Conservation (phyloP, 139 green algal species). For the Axilococcus clingmanii region DNA sequence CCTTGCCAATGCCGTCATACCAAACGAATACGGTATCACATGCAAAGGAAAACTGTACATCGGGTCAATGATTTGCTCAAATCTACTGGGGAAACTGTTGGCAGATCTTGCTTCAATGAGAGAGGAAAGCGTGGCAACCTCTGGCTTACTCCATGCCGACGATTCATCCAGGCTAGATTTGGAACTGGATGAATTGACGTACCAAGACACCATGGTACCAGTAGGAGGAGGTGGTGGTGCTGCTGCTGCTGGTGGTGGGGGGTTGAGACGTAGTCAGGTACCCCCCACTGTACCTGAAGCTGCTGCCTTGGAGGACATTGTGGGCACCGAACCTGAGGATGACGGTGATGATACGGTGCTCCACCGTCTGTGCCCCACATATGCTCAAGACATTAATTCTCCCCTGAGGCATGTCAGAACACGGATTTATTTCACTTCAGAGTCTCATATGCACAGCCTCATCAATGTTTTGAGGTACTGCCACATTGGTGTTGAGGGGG, state of each 20-base stretch:
- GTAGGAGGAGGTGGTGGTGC: background rate
- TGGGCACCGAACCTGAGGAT: background rate
- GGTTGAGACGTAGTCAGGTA: background rate
- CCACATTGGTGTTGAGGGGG: conserved; percentile 29
- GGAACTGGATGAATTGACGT: background rate
- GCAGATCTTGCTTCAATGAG: conserved; percentile 80
- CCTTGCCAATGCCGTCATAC: conserved; percentile 76
- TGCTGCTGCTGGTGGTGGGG: background rate
- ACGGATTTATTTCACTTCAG: conserved; percentile 97
- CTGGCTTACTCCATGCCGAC: conserved; percentile 16
- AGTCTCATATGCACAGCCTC: conserved; percentile 91
- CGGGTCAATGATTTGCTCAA: conserved; percentile 52
- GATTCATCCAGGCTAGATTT: background rate
- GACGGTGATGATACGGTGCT: conserved; percentile 19
- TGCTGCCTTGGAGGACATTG: background rate
- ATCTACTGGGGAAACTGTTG: conserved; percentile 88
- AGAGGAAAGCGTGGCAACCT: conserved; percentile 56
- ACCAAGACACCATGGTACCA: background rate
- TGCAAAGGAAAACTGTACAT: conserved; percentile 63
- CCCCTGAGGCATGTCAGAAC: conserved; percentile 92
- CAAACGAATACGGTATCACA: conserved; percentile 80
- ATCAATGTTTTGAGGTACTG: conserved; percentile 88
- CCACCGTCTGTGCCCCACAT: conserved; percentile 73
- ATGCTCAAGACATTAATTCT: conserved; percentile 87
- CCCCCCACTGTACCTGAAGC: background rate